Evolutionary conservation across 164 flowering plant genomes (phyloP), one percentile per base, ranked within the genome.

Genomic region (Akebia trifoliata): DNA sequence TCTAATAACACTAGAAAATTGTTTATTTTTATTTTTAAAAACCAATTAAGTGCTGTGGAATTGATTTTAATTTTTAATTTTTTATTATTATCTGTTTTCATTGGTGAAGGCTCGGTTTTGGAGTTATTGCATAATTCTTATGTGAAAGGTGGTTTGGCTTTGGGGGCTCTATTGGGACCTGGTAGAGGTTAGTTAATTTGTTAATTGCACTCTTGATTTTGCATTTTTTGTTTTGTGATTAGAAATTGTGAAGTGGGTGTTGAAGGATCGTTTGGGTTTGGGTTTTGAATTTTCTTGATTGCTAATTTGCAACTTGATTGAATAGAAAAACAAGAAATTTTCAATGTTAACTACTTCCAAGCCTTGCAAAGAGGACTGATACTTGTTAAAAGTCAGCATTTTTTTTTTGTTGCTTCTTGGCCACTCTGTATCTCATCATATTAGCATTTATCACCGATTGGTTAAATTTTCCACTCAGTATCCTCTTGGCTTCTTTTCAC

Each of bases 61-160:
- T 14, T 48, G 18, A 45, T 1, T n/a, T 32, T 18, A 38, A n/a
- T 48, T 14, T n/a, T 20, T 26, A 44, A 25, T 45, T 11, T 17
- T 37, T 11, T 24, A 6, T 54, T 35, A 30, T 49, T 51, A 18
- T 29, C 2, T 9, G 18, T 45, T 36, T 25, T 36, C 51, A 4
- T 45, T 65, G 66, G n/a, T 68, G 64, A 36, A 88, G 96, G 96
- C 12, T 56, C 86, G 15, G 39, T 86, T 34, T 74, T 64, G 85
- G 98, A 91, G 4, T n/a, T 83, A 28, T 80, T 91, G 61, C 95
- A 91, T 50, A 83, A 84, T 72, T 74, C 96, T 1, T 83, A 84
- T 66, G 80, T 86, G 68, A 91, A 88, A 73, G 89, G 89, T 44
- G 83, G 85, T 36, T 62, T 88, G 57, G 90, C 98, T 59, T 56